Percentiles rank a stretch among this genome's conserved stretches.
These are phyloP conservation scores for Ophiocordyceps polyrhachis-furcata DNA, from an alignment of 2,329 filamentous ascomycete genomes.

Conservation along the genomic window DNA sequence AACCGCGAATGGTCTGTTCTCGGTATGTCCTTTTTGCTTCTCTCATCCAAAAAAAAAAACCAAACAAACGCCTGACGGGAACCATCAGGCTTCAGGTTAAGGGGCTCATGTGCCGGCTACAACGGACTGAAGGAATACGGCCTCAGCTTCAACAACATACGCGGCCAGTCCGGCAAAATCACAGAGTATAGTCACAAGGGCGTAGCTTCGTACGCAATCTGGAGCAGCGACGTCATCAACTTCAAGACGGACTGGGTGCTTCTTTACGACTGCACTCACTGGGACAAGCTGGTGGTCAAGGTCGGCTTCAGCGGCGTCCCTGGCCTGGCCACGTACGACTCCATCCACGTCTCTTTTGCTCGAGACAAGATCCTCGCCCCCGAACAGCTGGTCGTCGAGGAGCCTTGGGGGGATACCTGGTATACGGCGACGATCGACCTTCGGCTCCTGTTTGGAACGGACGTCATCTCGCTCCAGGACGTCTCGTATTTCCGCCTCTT, in stretches of 20 bases:
- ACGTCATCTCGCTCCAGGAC: background rate
- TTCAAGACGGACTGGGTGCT: background rate
- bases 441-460: background rate
- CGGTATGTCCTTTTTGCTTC: no score
- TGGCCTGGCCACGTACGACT: background rate
- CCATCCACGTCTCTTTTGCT: background rate
- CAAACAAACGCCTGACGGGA: no score
- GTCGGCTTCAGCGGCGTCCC: background rate
- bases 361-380: background rate
- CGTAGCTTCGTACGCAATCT: background rate
- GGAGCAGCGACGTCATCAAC: background rate
- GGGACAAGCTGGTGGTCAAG: background rate
- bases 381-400: background rate
- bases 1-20: background rate
- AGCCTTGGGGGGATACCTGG: background rate
- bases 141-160: background rate
- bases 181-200: background rate
- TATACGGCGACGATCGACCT: background rate
- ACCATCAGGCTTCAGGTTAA: background rate
- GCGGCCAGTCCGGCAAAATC: background rate
- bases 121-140: background rate
- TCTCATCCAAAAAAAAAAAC: no score
- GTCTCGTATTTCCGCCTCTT: background rate
- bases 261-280: background rate
- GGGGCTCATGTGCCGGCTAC: background rate